These are phyloP conservation scores for Fagopyrum tataricum DNA, from an alignment of 148 eudicot genomes.

Conservation along the genomic window DNA sequence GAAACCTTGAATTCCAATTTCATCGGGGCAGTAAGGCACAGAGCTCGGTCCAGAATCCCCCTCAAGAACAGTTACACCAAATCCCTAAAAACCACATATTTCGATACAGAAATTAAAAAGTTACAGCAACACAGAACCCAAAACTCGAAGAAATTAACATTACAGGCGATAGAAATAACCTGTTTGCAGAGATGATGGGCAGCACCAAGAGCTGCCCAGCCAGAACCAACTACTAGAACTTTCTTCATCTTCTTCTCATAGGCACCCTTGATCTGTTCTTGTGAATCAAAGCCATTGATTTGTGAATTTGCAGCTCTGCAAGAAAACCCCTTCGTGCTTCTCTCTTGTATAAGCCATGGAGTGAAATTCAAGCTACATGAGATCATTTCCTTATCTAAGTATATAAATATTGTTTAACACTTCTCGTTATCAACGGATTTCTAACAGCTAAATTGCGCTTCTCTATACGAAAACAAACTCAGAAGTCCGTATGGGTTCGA, in stretches of 20 bases:
- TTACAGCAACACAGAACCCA: neutral
- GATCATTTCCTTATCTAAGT: neutral
- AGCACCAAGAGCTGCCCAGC: conserved; percentile 81
- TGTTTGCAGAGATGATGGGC: conserved; percentile 69
- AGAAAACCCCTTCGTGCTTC: conserved; percentile 8
- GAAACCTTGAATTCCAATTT: conserved; percentile 59
- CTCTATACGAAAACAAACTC: too few relatives aligned
- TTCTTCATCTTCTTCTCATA: conserved; percentile 27
- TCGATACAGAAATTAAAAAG: neutral
- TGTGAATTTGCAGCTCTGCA: conserved; percentile 45
- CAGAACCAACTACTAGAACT: conserved; percentile 63
- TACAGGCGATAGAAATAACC: conserved; percentile 24
- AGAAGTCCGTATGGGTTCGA: too few relatives aligned
- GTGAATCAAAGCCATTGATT: conserved; percentile 8
- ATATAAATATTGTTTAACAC: too few relatives aligned
- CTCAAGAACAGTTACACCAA: conserved; percentile 68
- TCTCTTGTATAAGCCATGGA: neutral
- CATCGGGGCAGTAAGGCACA: conserved; percentile 41
- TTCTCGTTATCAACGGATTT: too few relatives aligned
- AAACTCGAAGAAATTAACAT: neutral
- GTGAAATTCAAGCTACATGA: neutral
- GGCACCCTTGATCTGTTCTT: conserved; percentile 12
- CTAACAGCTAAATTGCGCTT: too few relatives aligned
- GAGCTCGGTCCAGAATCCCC: conserved; percentile 44
- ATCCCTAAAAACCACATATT: conserved; percentile 36